A percentile compares a stretch with the other conserved stretches of the same genome.
These are phyloP conservation scores for Talinum fruticosum DNA, from an alignment of 148 eudicot species.

Conservation along the genomic window DNA sequence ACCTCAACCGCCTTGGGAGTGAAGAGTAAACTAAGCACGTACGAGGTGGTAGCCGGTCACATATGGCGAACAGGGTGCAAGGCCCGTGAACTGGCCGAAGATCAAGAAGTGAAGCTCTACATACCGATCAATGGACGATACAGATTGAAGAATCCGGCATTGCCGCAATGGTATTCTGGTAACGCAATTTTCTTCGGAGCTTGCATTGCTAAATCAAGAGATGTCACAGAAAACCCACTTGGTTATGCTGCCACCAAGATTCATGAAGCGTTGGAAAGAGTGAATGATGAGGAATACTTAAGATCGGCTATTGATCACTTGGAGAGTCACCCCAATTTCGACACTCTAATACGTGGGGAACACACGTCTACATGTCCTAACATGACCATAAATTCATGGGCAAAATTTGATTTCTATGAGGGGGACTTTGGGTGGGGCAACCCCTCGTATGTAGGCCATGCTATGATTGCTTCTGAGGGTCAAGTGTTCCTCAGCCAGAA, in stretches of 20 bases:
- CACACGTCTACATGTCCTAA: neutral
- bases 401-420: neutral
- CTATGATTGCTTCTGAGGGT: slow-evolving; percentile 6
- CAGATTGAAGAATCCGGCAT: slow-evolving; percentile 9
- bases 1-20: neutral
- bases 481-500: neutral
- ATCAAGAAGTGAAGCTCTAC: slow-evolving; percentile 21
- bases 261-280: slow-evolving; percentile 18
- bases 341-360: neutral
- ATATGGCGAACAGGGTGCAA: slow-evolving; percentile 20
- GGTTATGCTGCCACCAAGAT: slow-evolving; percentile 19
- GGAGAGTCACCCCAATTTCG: slow-evolving; percentile 4
- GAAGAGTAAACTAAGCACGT: slow-evolving; percentile 22
- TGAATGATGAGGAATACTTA: slow-evolving; percentile 19
- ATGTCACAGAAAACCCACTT: slow-evolving; percentile 3
- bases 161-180: slow-evolving; percentile 27
- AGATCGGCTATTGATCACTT: slow-evolving; percentile 27
- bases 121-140: slow-evolving; percentile 21
- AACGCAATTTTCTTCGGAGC: slow-evolving; percentile 17
- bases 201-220: slow-evolving; percentile 14
- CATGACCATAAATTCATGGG: neutral
- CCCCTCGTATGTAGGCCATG: slow-evolving; percentile 9
- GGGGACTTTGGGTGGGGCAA: slow-evolving; percentile 31
- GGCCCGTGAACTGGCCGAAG: slow-evolving; percentile 10
- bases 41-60: slow-evolving; percentile 23